Evolutionary conservation across 2,329 filamentous ascomycete species (phyloP).

Genomic region (Pseudohalonectria lignicola): DNA sequence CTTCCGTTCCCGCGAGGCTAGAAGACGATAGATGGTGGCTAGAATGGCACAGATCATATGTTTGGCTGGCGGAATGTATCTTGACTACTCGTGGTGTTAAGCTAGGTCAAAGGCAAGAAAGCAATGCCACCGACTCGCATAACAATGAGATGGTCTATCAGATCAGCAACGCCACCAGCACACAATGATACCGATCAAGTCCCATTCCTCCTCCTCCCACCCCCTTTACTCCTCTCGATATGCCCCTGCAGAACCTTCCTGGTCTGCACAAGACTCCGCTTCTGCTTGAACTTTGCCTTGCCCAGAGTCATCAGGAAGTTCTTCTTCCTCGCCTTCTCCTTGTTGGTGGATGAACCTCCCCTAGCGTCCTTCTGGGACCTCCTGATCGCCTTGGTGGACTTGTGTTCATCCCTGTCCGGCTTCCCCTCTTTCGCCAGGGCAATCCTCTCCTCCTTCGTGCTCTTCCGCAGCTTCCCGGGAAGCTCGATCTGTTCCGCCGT

Average conservation of each 20-base stretch:
- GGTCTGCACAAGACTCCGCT: slow-evolving; percentile 83
- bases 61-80: no score
- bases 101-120: no score
- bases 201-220: slow-evolving; percentile 68
- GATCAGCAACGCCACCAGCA: no score
- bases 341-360: slow-evolving; percentile 95
- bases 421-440: slow-evolving; percentile 76
- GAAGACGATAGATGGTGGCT: no score
- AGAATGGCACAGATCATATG: no score
- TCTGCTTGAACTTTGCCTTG: slow-evolving; percentile 92
- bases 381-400: slow-evolving; percentile 71
- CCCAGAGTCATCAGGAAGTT: slow-evolving; percentile 98
- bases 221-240: slow-evolving; percentile 71
- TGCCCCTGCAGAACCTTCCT: slow-evolving; percentile 72
- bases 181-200: no score
- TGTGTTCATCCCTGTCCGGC: slow-evolving; percentile 67
- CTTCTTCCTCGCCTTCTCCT: slow-evolving; percentile 94
- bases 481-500: slow-evolving; percentile 90
- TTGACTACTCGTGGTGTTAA: no score
- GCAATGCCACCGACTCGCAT: no score
- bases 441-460: slow-evolving; percentile 81
- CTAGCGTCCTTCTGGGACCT: slow-evolving; percentile 79
- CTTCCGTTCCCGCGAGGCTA: no score
- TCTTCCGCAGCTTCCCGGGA: slow-evolving; percentile 68
- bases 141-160: no score